Percentiles rank a stretch among this genome's conserved stretches.
Evolutionary conservation across 768 basidiomycete genomes (phyloP).

Genomic region (Cyclocybe aegerita): DNA sequence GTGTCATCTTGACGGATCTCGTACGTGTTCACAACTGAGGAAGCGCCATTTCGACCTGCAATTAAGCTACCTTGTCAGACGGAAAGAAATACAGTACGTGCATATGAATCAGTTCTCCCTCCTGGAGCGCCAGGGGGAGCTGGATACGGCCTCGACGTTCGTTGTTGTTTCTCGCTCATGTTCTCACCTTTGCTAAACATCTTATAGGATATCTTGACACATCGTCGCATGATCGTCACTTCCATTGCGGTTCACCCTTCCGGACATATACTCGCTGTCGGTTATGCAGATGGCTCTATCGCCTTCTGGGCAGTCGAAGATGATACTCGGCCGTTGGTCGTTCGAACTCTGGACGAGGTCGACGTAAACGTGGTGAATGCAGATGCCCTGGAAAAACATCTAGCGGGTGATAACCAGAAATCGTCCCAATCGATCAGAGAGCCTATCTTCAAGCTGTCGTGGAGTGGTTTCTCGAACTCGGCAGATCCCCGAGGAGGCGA

Average conservation of each 20-base stretch:
- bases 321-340: conserved; percentile 70
- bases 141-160: conserved; percentile 57
- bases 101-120: conserved; percentile 68
- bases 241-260: conserved; percentile 72
- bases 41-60: background rate
- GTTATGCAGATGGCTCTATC: conserved; percentile 80
- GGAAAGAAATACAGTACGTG: conserved; percentile 51
- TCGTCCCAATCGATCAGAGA: conserved; percentile 41
- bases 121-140: conserved; percentile 83
- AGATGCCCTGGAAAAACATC: conserved; percentile 41
- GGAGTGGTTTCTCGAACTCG: conserved; percentile 76
- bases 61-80: conserved; percentile 25
- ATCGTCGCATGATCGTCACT: conserved; percentile 70
- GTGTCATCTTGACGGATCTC: conserved; percentile 58
- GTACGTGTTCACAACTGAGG: conserved; percentile 25
- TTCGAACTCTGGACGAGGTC: conserved; percentile 60
- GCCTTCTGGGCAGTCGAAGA: conserved; percentile 84
- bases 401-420: conserved; percentile 20
- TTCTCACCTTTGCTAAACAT: conserved; percentile 1
- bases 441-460: conserved; percentile 84
- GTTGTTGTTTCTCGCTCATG: conserved; percentile 10
- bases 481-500: conserved; percentile 66
- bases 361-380: conserved; percentile 58
- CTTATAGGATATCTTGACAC: conserved; percentile 62
- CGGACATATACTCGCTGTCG: conserved; percentile 75